phyloP scores from a whole-genome alignment of 2,329 filamentous ascomycete genomes.

The Xylaria multiplex region DNA sequence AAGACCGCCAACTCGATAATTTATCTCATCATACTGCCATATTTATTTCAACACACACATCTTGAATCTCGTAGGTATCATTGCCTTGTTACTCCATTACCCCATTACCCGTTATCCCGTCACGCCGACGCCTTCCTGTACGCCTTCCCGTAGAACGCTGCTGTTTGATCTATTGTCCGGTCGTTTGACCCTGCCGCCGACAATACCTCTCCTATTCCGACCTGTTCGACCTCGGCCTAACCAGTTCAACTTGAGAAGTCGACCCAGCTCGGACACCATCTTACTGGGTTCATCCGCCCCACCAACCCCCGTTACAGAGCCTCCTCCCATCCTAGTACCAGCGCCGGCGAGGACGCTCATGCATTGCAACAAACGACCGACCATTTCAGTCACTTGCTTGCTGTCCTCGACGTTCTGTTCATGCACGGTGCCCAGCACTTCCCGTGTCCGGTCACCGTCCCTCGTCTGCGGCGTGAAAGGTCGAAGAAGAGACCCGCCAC shows the following conservation, averaged over 20 bases:
- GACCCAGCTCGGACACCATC: constrained; percentile 84
- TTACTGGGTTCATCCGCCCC: constrained; percentile 77
- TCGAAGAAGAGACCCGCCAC: constrained; percentile 57
- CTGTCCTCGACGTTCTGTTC: constrained; percentile 73
- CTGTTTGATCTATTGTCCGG: constrained; percentile 48
- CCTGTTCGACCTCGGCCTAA: constrained; percentile 89
- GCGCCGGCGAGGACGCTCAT: constrained; percentile 88
- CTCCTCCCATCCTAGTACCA: constrained; percentile 70
- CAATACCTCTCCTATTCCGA: constrained; percentile 87
- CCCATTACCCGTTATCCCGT: constrained; percentile 35
- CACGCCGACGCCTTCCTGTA: constrained; percentile 45
- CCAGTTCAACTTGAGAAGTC: constrained; percentile 96
- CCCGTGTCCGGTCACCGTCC: constrained; percentile 38
- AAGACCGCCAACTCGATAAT: neutral
- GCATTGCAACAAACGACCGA: constrained; percentile 95
- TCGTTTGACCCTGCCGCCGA: constrained; percentile 71
- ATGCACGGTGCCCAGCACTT: constrained; percentile 54
- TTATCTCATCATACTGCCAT: constrained; percentile 10
- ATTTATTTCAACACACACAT: constrained; percentile 1
- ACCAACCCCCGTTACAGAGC: constrained; percentile 34
- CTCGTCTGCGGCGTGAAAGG: constrained; percentile 61
- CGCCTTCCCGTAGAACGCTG: constrained; percentile 38
- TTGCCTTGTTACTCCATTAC: constrained; percentile 10
- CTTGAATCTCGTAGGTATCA: constrained; percentile 14
- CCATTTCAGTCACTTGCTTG: constrained; percentile 89